phyloP scores from a whole-genome alignment of 2,329 filamentous ascomycete genomes.

The Phialophora tarda region DNA sequence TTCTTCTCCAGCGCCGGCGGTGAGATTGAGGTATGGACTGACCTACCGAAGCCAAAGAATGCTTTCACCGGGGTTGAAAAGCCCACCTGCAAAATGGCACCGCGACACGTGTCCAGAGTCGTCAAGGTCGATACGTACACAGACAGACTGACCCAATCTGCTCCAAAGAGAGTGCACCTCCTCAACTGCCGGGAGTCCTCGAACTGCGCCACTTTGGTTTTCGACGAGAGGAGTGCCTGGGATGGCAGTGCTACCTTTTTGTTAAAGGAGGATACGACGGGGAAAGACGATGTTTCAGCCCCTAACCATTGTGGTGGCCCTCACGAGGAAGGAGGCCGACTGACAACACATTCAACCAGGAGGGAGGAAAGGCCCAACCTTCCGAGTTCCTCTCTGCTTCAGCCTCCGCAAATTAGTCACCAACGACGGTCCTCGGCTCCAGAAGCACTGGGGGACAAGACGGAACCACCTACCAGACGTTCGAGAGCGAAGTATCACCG shows the following conservation, averaged over 20 bases:
- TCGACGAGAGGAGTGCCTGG: constrained; percentile 3
- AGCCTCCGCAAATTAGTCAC: constrained; percentile 18
- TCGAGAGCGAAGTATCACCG: constrained; percentile 9
- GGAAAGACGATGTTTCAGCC: constrained; percentile 4
- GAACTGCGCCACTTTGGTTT: constrained; percentile 1
- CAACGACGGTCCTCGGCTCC: constrained; percentile 25
- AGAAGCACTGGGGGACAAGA: constrained; percentile 18
- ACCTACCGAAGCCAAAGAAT: constrained; percentile 26
- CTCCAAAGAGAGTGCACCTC: constrained; percentile 21
- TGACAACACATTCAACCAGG: neutral
- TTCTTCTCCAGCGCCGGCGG: constrained; percentile 20
- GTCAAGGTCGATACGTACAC: constrained; percentile 15
- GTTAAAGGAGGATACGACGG: constrained; percentile 12
- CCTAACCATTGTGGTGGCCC: constrained; percentile 6
- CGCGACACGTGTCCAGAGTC: constrained; percentile 20
- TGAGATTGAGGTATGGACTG: constrained; percentile 21
- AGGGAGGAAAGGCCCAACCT: constrained; percentile 15
- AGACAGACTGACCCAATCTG: constrained; percentile 16
- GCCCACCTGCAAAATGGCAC: constrained; percentile 21
- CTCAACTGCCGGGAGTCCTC: constrained; percentile 19
- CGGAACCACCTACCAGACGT: constrained; percentile 3
- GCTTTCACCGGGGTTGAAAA: constrained; percentile 23
- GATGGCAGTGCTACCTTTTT: neutral
- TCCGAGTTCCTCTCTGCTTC: constrained; percentile 17
- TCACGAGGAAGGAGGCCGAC: constrained; percentile 8